Evolutionary conservation across 2,329 filamentous ascomycete genomes (phyloP).

Genomic region (Colletotrichum agaves): DNA sequence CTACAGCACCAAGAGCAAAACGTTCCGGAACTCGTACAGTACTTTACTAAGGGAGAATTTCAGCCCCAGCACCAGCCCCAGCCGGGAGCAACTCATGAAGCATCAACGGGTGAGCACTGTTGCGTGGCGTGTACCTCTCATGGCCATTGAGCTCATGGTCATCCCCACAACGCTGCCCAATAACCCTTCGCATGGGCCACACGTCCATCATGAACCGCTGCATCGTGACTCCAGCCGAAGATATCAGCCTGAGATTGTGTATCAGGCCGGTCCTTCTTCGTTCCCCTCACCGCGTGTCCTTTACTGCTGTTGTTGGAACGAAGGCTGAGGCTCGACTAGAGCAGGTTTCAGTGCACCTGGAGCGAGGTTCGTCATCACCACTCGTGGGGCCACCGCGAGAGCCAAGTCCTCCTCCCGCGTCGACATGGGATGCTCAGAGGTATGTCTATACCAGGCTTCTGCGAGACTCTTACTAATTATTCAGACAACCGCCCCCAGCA

Average conservation of each 20-base stretch:
- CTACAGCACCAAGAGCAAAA: constrained; percentile 23
- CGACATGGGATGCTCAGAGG: constrained; percentile 66
- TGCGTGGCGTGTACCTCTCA: constrained; percentile 42
- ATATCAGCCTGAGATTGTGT: constrained; percentile 37
- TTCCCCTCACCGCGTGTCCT: constrained; percentile 46
- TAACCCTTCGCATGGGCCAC: constrained; percentile 21
- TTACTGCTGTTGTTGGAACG: constrained; percentile 54
- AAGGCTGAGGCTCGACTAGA: constrained; percentile 61
- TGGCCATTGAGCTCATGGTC: constrained; percentile 34
- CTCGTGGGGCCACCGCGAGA: constrained; percentile 47
- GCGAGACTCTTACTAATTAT: constrained; percentile 35
- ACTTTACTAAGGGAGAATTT: constrained; percentile 66
- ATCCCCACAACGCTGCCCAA: constrained; percentile 37
- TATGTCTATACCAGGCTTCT: constrained; percentile 44
- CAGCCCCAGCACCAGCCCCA: constrained; percentile 48
- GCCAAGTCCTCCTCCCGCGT: constrained; percentile 47
- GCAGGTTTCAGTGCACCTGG: constrained; percentile 43
- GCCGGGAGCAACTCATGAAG: constrained; percentile 37
- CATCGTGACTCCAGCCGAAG: constrained; percentile 38
- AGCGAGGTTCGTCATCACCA: constrained; percentile 43
- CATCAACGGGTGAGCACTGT: constrained; percentile 48
- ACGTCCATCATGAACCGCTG: constrained; percentile 28
- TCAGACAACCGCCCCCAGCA: constrained; percentile 69
- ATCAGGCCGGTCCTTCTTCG: constrained; percentile 39
- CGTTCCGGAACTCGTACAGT: constrained; percentile 56